Conservation (phyloP, 306 rosid species). For the Mimosa pudica region DNA sequence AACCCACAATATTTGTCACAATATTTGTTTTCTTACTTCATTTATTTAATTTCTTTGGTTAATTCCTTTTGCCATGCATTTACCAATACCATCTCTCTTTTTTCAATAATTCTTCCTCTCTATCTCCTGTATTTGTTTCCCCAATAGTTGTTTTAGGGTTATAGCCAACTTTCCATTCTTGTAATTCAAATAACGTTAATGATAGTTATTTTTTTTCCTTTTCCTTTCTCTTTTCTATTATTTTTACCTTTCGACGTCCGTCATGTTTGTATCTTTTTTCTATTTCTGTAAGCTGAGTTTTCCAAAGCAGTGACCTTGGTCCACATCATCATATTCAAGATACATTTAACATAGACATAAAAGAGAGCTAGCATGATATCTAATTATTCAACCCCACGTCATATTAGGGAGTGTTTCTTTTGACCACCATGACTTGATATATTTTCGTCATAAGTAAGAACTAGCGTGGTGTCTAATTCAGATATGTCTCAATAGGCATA, state of each 20-base stretch:
- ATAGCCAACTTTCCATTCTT: constrained; percentile 25
- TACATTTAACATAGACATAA: constrained; percentile 24
- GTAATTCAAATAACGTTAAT: constrained; percentile 17
- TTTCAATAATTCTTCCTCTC: constrained; percentile 11
- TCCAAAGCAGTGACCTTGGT: background rate
- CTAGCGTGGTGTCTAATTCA: too few relatives aligned
- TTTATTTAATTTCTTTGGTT: constrained; percentile 23
- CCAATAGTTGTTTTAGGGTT: background rate
- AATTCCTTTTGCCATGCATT: constrained; percentile 9
- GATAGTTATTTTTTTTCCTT: background rate
- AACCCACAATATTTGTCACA: constrained; percentile 13
- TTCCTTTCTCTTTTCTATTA: background rate
- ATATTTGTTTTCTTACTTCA: constrained; percentile 17
- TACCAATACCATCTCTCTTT: constrained; percentile 15
- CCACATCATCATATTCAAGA: constrained; percentile 13
- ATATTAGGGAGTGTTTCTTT: too few relatives aligned
- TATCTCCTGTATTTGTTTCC: background rate
- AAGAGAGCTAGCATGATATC: background rate
- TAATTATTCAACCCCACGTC: background rate
- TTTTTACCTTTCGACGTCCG: background rate
- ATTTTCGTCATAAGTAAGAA: too few relatives aligned
- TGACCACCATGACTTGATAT: too few relatives aligned
- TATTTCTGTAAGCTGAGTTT: background rate
- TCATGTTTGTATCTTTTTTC: background rate
- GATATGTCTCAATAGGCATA: too few relatives aligned